Evolutionary conservation across 2,329 filamentous ascomycete genomes (phyloP), one percentile per base, ranked within the genome.

Genomic region (Tolypocladium amazonense): DNA sequence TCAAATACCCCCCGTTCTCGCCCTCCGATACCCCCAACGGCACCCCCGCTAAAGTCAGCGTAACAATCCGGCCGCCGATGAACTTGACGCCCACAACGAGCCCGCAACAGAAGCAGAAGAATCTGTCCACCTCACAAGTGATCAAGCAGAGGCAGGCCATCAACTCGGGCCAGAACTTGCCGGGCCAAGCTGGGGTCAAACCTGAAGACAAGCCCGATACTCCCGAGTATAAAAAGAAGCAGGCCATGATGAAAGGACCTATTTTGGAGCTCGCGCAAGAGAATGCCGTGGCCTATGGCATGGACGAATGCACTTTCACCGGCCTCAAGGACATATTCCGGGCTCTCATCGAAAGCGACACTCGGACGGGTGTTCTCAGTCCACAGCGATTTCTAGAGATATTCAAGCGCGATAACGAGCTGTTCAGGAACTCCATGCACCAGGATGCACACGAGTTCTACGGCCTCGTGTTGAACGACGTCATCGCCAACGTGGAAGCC

Each of bases 391-490:
- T 99, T 64, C 80, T 99, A 41, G 93, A 99, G 70, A 92, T 97
- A 33, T 86, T 99, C 69, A 90, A 92, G 70, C 85, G 89, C 63
- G 91, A 97, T 67, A 96, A 99, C 71, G 94, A 99, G 73, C 92
- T 96, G 88, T 99, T 99, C 69, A 87, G 92, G 61, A 93, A 92
- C 45, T 90, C 92, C 4, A 96, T 97, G 90, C 94, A 99, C 73
- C 94, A 99, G 72, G 94, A 99, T 71, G 94, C 94, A 1, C 94
- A 99, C 73, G 94, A 99, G 71, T 99, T 99, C 66, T 85, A 97
- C 67, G 96, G 96, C 61, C 78, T 97, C 38, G 81, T 99, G 2
- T 79, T 99, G n/a, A 99, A 99, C 72, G 89, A 96, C 70, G 90
- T 99, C 39, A 93, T 99, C 58, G 85, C 92, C 56, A 96, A 93